A percentile compares a stretch with the other conserved stretches of the same genome.
Evolutionary conservation across 257 asterid genomes (phyloP).

Genomic region (Paulownia fortunei): DNA sequence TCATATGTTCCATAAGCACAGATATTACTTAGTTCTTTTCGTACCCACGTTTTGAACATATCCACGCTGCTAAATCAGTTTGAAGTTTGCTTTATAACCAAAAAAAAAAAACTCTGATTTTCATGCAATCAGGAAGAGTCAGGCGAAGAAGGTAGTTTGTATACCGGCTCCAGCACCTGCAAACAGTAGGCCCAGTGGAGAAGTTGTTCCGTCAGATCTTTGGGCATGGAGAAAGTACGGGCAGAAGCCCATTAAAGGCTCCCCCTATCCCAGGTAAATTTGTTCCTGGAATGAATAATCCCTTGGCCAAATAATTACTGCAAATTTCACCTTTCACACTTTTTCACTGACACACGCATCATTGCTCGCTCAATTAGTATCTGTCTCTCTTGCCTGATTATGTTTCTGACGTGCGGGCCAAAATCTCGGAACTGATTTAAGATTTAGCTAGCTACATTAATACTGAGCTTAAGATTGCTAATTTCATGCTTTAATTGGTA

Average conservation of each 20-base stretch:
- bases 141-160: conserved; percentile 90
- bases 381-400: neutral
- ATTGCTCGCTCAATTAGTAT: neutral
- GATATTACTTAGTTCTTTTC: neutral
- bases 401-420: neutral
- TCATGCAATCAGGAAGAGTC: conserved; percentile 68
- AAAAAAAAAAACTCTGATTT: conserved; percentile 9
- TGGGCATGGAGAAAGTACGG: conserved; percentile 99
- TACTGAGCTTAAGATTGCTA: neutral
- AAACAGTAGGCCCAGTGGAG: conserved; percentile 82
- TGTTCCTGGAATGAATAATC: neutral
- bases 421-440: neutral
- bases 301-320: neutral
- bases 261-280: conserved; percentile 87
- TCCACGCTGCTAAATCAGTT: too few relatives aligned
- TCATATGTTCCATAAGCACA: neutral
- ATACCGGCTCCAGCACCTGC: conserved; percentile 95
- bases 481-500: neutral
- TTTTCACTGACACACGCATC: conserved; percentile 5
- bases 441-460: neutral
- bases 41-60: neutral
- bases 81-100: too few relatives aligned
- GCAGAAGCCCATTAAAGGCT: conserved; percentile 96
- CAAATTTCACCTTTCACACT: neutral
- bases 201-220: conserved; percentile 92